Conservation (phyloP, 768 basidiomycete species). For the Chiua virens region DNA sequence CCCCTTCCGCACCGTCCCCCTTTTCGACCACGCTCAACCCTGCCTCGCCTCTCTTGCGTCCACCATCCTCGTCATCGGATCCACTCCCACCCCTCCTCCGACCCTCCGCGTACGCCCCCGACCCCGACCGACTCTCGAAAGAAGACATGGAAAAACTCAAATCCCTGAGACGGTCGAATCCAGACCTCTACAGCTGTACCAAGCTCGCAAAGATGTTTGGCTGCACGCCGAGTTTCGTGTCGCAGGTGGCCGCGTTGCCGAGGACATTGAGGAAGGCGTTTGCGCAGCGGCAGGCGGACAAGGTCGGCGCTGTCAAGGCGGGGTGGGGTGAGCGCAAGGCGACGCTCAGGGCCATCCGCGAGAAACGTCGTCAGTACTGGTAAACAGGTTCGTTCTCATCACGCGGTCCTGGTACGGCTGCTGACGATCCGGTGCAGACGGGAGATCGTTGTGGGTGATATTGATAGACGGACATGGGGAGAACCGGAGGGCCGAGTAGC, state of each 20-base stretch:
- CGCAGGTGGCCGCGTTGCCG: slow-evolving; percentile 60
- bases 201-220: slow-evolving; percentile 77
- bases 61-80: slow-evolving; percentile 27
- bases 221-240: slow-evolving; percentile 69
- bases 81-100: slow-evolving; percentile 52
- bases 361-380: slow-evolving; percentile 74
- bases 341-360: slow-evolving; percentile 59
- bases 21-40: slow-evolving; percentile 69
- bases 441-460: too few species aligned
- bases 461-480: too few species aligned
- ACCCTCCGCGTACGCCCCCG: slow-evolving; percentile 35
- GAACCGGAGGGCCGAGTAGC: slow-evolving; percentile 1
- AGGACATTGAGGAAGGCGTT: slow-evolving; percentile 46
- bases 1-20: slow-evolving; percentile 73
- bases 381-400: slow-evolving; percentile 33
- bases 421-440: too few species aligned
- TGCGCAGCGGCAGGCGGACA: slow-evolving; percentile 43
- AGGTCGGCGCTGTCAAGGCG: slow-evolving; percentile 47
- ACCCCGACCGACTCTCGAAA: slow-evolving; percentile 45
- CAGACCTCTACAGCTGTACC: slow-evolving; percentile 56
- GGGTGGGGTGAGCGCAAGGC: slow-evolving; percentile 74
- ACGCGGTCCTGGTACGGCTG: too few species aligned
- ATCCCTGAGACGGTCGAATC: slow-evolving; percentile 56
- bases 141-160: slow-evolving; percentile 57
- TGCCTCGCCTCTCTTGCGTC: slow-evolving; percentile 65